phyloP scores from a whole-genome alignment of 2,329 filamentous ascomycete genomes.

The Cladosporium austrohemisphaericum region DNA sequence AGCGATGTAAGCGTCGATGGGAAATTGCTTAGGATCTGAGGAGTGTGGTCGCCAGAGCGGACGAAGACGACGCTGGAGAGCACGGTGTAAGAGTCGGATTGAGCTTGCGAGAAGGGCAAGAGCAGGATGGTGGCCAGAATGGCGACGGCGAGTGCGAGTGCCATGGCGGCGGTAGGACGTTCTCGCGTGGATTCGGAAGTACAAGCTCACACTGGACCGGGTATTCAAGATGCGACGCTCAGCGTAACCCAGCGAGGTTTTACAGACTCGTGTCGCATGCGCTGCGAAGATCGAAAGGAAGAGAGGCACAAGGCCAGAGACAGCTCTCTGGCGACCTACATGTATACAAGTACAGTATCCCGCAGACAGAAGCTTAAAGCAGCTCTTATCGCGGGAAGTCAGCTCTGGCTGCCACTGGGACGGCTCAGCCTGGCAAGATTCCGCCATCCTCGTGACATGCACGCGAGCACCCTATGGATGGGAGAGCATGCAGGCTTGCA shows the following conservation, averaged over 20 bases:
- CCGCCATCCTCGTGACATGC: conserved; percentile 5
- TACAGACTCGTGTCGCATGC: no score
- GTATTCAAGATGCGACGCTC: neutral
- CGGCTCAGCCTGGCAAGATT: neutral
- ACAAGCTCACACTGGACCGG: neutral
- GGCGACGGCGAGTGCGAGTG: conserved; percentile 20
- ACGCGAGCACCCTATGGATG: conserved; percentile 1
- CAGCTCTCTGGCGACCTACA: conserved; percentile 2
- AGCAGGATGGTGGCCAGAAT: conserved; percentile 19
- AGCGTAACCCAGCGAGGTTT: no score
- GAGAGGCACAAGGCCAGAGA: neutral
- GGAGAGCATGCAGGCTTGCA: neutral
- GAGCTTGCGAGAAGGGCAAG: conserved; percentile 18
- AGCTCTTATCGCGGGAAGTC: neutral
- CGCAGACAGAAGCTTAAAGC: neutral
- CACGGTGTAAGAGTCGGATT: conserved; percentile 32
- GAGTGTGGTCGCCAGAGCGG: conserved; percentile 54
- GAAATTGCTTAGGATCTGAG: conserved; percentile 35
- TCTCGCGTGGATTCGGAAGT: neutral
- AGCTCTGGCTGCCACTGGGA: neutral
- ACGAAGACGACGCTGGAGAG: conserved; percentile 53
- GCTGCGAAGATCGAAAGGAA: no score
- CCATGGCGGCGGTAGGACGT: conserved; percentile 19
- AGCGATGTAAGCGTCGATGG: conserved; percentile 47
- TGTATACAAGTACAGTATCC: no score